These are phyloP conservation scores for Corynascus novoguineensis DNA, from an alignment of 495 filamentous ascomycete species.

Conservation along the genomic window DNA sequence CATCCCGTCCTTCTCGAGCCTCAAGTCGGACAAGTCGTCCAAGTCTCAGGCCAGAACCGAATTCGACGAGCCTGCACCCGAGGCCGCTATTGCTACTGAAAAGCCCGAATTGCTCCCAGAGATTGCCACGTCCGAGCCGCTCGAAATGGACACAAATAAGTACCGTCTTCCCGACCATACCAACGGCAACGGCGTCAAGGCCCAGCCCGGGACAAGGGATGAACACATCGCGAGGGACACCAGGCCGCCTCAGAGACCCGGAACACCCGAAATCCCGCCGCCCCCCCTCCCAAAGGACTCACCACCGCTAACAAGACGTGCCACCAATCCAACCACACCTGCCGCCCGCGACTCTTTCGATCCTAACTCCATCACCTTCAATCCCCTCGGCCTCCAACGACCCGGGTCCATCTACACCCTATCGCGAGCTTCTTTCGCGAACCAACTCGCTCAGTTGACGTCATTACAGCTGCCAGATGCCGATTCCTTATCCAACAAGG, in stretches of 20 bases:
- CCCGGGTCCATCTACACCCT: constrained; percentile 82
- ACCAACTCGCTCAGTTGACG: constrained; percentile 81
- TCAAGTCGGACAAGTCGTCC: constrained; percentile 29
- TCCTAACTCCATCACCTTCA: constrained; percentile 44
- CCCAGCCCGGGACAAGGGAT: constrained; percentile 45
- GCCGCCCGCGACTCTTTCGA: constrained; percentile 34
- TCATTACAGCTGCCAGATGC: constrained; percentile 80
- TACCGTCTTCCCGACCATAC: constrained; percentile 59
- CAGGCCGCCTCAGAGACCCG: constrained; percentile 22
- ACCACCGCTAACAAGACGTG: constrained; percentile 30
- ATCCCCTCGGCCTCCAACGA: constrained; percentile 52
- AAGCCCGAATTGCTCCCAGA: constrained; percentile 40
- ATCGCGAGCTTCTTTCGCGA: constrained; percentile 81
- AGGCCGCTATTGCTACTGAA: constrained; percentile 7
- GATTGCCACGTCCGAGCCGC: constrained; percentile 35
- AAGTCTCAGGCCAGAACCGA: constrained; percentile 16
- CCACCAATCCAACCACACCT: constrained; percentile 14
- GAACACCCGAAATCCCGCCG: constrained; percentile 30
- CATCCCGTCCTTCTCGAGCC: constrained; percentile 34
- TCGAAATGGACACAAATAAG: constrained; percentile 58
- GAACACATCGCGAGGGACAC: constrained; percentile 48
- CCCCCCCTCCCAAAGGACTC: constrained; percentile 47
- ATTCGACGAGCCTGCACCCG: constrained; percentile 17
- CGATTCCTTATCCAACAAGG: constrained; percentile 69
- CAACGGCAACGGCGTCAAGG: constrained; percentile 56